Evolutionary conservation across 2,329 filamentous ascomycete species (phyloP), one percentile per base, ranked within the genome.

Genomic region (Orbilia blumenaviensis): DNA sequence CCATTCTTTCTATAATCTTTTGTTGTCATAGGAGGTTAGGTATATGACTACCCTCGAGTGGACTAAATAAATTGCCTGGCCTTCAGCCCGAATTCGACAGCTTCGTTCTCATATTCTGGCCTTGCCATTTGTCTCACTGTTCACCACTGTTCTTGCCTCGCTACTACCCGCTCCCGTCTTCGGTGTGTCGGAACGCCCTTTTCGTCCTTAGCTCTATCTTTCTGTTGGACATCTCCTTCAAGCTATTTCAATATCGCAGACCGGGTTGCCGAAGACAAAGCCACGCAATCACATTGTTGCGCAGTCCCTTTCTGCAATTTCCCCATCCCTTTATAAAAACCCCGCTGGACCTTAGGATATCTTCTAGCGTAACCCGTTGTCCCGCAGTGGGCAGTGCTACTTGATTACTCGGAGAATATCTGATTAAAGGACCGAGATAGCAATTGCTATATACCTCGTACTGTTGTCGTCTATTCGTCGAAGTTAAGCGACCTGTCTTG

Each of bases 111-210:
- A 72, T 58, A 72, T 60, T 60, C 58, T 62, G 64, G 63, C 56
- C 64, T 69, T 76, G 46, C 72, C 58, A 76, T 69, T 72, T 76
- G 72, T 76, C 72, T 76, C 66, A 76, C 54, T 56, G 42, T 56
- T 64, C 64, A 41, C 69, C 48, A 23, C 67, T 58, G 29, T 68
- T 62, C 29, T 60, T 25, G 7, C 23, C 62, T 75, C 72, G 72
- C 72, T 69, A 69, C 54, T 76, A 69, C 72, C 72, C 72, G 72
- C 58, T 68, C 71, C 63, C 56, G 54, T 44, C 32, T 34, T 42
- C 34, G 38, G 36, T 62, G 62, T 75, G 63, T 67, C 64, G 58
- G 72, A 62, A 54, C 62, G 58, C 38, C 38, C 58, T 29, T 72
- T 69, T 76, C 42, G 41, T 62, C 32, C 16, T 64, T 76, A 41